A percentile compares a stretch with the other conserved stretches of the same genome.
phyloP scores from a whole-genome alignment of 257 asterid species.

The Ophiorrhiza pumila region DNA sequence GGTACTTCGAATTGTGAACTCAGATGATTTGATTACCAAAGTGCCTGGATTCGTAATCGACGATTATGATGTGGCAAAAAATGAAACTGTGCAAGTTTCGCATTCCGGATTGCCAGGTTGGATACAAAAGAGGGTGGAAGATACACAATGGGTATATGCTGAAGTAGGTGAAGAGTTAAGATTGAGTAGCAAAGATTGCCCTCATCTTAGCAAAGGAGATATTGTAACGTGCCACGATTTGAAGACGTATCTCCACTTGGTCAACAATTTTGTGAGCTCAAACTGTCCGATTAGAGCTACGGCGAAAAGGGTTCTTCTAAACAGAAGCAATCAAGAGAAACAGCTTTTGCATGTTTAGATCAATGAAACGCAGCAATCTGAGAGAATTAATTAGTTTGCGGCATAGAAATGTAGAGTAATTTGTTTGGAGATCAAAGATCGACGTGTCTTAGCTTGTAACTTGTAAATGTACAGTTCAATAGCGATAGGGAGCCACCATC shows the following conservation, averaged over 20 bases:
- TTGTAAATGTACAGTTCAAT: conserved; percentile 2
- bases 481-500: neutral
- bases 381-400: neutral
- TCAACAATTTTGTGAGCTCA: conserved; percentile 53
- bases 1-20: conserved; percentile 67
- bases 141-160: conserved; percentile 76
- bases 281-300: conserved; percentile 63
- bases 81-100: conserved; percentile 4
- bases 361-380: neutral
- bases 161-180: conserved; percentile 79
- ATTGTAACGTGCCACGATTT: conserved; percentile 77
- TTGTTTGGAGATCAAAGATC: too few relatives aligned
- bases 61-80: conserved; percentile 4
- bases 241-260: conserved; percentile 77
- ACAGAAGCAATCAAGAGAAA: conserved; percentile 25
- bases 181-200: conserved; percentile 61
- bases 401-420: neutral
- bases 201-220: conserved; percentile 37
- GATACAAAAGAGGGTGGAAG: conserved; percentile 51
- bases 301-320: conserved; percentile 45
- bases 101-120: conserved; percentile 42
- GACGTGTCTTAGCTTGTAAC: too few relatives aligned
- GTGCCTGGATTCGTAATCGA: conserved; percentile 80
- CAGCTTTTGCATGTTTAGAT: conserved; percentile 19
- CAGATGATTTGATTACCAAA: conserved; percentile 71